Evolutionary conservation across 352 stramenopile genomes (phyloP).

Genomic region (Phytophthora cactorum): DNA sequence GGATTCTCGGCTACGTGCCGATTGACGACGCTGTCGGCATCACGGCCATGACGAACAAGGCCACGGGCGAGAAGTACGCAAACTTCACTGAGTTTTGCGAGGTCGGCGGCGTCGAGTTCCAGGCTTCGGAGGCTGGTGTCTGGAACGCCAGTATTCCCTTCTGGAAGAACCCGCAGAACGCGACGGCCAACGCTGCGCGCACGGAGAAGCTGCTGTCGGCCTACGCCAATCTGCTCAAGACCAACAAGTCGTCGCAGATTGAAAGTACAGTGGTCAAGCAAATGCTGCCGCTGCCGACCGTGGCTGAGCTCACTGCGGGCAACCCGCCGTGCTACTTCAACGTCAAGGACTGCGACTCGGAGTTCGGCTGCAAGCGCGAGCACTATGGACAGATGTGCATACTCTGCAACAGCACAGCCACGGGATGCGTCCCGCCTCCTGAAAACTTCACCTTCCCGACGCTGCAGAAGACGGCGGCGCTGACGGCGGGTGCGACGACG

Average conservation of each 20-base stretch:
- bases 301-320: conserved; percentile 40
- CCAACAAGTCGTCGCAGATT: conserved; percentile 43
- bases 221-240: conserved; percentile 49
- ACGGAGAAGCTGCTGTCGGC: conserved; percentile 47
- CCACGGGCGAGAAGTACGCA: conserved; percentile 43
- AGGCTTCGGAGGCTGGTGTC: conserved; percentile 35
- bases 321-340: conserved; percentile 80
- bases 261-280: conserved; percentile 29
- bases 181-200: conserved; percentile 48
- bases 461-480: conserved; percentile 31
- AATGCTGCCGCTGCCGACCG: conserved; percentile 57
- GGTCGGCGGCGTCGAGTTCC: conserved; percentile 67
- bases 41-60: conserved; percentile 54
- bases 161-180: conserved; percentile 65
- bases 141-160: conserved; percentile 59
- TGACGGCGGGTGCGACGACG: conserved; percentile 10
- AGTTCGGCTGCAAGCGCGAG: conserved; percentile 64
- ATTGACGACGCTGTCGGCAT: conserved; percentile 85
- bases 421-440: conserved; percentile 34
- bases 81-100: conserved; percentile 80
- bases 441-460: conserved; percentile 49
- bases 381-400: conserved; percentile 67
- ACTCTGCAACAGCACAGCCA: conserved; percentile 38
- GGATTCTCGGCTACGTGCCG: conserved; percentile 68
- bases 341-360: conserved; percentile 51